Evolutionary conservation across 257 asterid genomes (phyloP).

Genomic region (Solanum chilense): DNA sequence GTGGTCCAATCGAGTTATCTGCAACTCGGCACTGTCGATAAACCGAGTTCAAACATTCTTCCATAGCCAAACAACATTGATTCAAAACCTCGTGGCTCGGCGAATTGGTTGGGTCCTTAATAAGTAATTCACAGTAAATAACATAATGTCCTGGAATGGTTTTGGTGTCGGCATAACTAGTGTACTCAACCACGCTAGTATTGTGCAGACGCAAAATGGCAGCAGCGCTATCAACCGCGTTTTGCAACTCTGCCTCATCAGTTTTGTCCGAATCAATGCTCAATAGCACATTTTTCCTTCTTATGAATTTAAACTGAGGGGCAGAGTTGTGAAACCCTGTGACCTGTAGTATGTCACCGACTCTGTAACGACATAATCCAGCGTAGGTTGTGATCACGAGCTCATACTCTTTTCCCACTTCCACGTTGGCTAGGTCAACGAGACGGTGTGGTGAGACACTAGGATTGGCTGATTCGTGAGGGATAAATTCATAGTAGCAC

Average conservation of each 20-base stretch:
- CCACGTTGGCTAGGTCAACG: conserved; percentile 53
- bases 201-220: conserved; percentile 11
- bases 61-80: conserved; percentile 47
- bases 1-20: conserved; percentile 72
- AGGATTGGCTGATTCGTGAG: conserved; percentile 28
- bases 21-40: conserved; percentile 70
- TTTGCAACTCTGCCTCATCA: conserved; percentile 61
- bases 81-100: conserved; percentile 31
- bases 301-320: conserved; percentile 59
- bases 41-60: conserved; percentile 61
- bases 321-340: conserved; percentile 53
- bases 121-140: conserved; percentile 51
- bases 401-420: conserved; percentile 65
- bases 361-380: conserved; percentile 66
- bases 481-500: conserved; percentile 82
- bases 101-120: conserved; percentile 14
- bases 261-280: conserved; percentile 75
- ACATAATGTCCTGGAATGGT: conserved; percentile 77
- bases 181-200: conserved; percentile 51
- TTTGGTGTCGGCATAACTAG: conserved; percentile 51
- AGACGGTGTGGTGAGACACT: conserved; percentile 28
- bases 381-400: conserved; percentile 63
- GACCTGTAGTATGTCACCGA: conserved; percentile 72
- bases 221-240: conserved; percentile 46
- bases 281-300: conserved; percentile 54